Evolutionary conservation across 768 basidiomycete genomes (phyloP), one percentile per base, ranked within the genome.

Genomic region (Floccularia luteovirens): DNA sequence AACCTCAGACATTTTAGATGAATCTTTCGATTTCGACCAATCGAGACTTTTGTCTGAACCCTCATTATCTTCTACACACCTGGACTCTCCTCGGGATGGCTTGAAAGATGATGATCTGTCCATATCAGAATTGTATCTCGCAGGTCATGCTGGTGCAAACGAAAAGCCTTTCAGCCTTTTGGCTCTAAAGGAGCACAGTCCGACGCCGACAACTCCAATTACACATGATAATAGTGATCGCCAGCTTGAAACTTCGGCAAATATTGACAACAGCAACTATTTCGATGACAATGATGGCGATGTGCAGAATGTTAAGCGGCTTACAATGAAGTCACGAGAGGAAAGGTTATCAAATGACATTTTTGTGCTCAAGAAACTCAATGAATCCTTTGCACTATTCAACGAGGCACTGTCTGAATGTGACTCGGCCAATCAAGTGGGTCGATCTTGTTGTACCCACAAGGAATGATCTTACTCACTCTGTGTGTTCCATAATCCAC

Each of bases 281-380:
- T 8, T 27, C 4, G 24, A 39, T 13, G 38, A 5, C 17, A 24
- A 39, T 37, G 27, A n/a, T 20, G 25, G 13, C 5, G 23, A 28
- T 39, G 38, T 10, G 12, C 24, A 30, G 25, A n/a, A 14, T 23
- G 31, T 5, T 5, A 14, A 30, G 19, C 16, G 31, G 24, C 10
- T 31, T 24, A 11, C 43, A 5, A 22, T 40, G 25, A 66, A 59
- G 44, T 50, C 64, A 36, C 67, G 78, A 32, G 83, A 89, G 51
- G 87, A 88, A 42, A 85, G 80, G 54, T 61, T 90, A 24, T 79
- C 80, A 46, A 76, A 73, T 49, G 87, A 90, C 58, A 53, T 86
- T 10, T 78, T 82, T 53, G 69, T 85, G 43, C 62, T 90, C 48
- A 77, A 66, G 55, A 85, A 85, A 54, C 57, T 90, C 13, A 90